Evolutionary conservation across 2,329 filamentous ascomycete species (phyloP).

Genomic region (Pseudopyricularia javanii): DNA sequence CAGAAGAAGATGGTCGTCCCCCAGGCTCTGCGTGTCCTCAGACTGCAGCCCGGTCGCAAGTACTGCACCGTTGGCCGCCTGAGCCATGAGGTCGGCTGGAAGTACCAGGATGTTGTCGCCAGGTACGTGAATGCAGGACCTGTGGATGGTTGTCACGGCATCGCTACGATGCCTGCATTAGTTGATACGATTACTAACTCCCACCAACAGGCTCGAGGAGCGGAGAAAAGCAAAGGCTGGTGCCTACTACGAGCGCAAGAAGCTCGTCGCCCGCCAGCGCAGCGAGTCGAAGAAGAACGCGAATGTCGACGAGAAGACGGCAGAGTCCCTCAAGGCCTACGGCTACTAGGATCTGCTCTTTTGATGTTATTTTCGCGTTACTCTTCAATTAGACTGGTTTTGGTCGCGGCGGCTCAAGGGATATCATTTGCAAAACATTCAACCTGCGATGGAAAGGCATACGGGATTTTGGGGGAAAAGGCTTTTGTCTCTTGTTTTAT

Average conservation of each 20-base stretch:
- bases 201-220: slow-evolving; percentile 77
- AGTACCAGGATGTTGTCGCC: slow-evolving; percentile 98
- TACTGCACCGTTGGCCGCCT: slow-evolving; percentile 99
- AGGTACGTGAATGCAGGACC: slow-evolving; percentile 53
- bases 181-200: slow-evolving; percentile 3
- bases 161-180: slow-evolving; percentile 6
- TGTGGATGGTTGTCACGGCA: slow-evolving; percentile 8
- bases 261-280: slow-evolving; percentile 82
- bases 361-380: slow-evolving; percentile 33
- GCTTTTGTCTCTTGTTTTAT: slow-evolving; percentile 4
- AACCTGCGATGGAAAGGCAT: slow-evolving; percentile 28
- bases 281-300: slow-evolving; percentile 88
- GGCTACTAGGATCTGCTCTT: slow-evolving; percentile 63
- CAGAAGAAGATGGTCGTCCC: slow-evolving; percentile 99
- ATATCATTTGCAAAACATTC: slow-evolving; percentile 17
- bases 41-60: slow-evolving; percentile 98
- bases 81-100: slow-evolving; percentile 99
- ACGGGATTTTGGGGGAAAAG: slow-evolving; percentile 13
- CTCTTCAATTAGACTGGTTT: slow-evolving; percentile 36
- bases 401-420: slow-evolving; percentile 34
- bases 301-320: slow-evolving; percentile 74
- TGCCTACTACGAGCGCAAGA: slow-evolving; percentile 99
- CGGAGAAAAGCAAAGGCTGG: slow-evolving; percentile 98
- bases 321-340: slow-evolving; percentile 75
- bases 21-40: slow-evolving; percentile 91